phyloP scores from a whole-genome alignment of 768 basidiomycete species.

The Mycena galericulata region DNA sequence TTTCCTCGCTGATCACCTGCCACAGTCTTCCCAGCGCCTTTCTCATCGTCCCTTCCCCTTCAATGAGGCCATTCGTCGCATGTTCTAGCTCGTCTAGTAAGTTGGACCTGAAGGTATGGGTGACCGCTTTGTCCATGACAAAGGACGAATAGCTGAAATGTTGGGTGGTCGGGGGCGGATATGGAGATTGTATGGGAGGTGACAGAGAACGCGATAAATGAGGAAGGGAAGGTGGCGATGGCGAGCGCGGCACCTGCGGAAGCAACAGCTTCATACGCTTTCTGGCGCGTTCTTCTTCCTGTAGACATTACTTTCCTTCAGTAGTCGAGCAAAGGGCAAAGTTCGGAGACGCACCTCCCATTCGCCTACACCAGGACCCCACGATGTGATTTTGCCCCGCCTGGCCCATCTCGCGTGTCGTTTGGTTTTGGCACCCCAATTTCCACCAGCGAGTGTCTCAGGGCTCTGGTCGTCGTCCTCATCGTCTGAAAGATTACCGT shows the following conservation, averaged over 20 bases:
- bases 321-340: slow-evolving; percentile 14
- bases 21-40: slow-evolving; percentile 83
- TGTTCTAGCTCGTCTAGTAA: slow-evolving; percentile 84
- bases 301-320: slow-evolving; percentile 30
- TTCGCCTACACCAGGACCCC: slow-evolving; percentile 88
- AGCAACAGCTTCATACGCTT: slow-evolving; percentile 81
- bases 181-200: slow-evolving; percentile 83
- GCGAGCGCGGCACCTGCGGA: slow-evolving; percentile 71
- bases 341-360: slow-evolving; percentile 73
- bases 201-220: slow-evolving; percentile 82
- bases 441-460: slow-evolving; percentile 67
- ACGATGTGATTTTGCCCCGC: slow-evolving; percentile 82
- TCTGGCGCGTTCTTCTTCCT: slow-evolving; percentile 88
- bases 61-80: slow-evolving; percentile 85
- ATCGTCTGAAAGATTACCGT: slow-evolving; percentile 74
- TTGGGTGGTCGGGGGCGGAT: slow-evolving; percentile 72
- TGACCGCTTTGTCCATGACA: slow-evolving; percentile 87
- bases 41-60: slow-evolving; percentile 81
- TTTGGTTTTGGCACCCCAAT: slow-evolving; percentile 86
- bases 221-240: slow-evolving; percentile 78
- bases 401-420: slow-evolving; percentile 87
- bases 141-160: slow-evolving; percentile 87
- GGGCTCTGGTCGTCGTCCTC: slow-evolving; percentile 32
- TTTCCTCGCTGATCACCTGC: slow-evolving; percentile 84
- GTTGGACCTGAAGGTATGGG: slow-evolving; percentile 84